Base-by-base conservation (phyloP, 257 asterid species). In the Ophiorrhiza pumila region DNA sequence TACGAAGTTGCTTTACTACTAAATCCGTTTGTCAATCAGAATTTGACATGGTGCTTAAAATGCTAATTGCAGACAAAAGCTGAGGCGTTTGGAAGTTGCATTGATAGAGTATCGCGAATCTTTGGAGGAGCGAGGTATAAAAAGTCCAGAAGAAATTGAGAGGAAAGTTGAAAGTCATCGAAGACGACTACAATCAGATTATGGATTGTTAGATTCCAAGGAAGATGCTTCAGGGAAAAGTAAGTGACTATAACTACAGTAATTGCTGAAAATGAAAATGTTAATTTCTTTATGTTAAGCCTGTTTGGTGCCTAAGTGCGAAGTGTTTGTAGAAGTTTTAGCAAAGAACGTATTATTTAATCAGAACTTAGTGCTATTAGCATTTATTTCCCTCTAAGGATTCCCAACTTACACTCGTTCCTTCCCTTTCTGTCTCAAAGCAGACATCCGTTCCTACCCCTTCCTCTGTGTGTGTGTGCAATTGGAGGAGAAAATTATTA, bases 31-130 rank as follows among this genome's bases (percentile, higher is more conserved):
- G 72, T 63, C 42, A 66, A 65, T 59, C 31, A 71, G 56, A 76
- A 59, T 12, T 52, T 73, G 69, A 68, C 75, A 62, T 59, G 74
- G 64, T 74, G 75, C 61, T 74, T 61, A 34, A 72, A 78, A 56
- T 58, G 56, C 43, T 10, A 41, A 41, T 66, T 27, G 69, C 89
- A 93, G 98, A 74, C 97, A 86, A 81, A 93, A 88, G 80, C 63
- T 91, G 84, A 91, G 98, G 85, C 92, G 86, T n/a, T 81, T 91
- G 72, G 98, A 93, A 82, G 97, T 91, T 71, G 91, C 88, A 56
- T 73, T 93, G 78, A 91, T 93, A 79, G 96, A 91, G 77, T 93
- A 91, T 76, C 92, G 93, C 13, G 98, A 93, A 87, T 87, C 93
- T 79, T 96, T 93, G 77, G 98, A 89, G 84, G 97, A 93, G 65